Evolutionary conservation across 768 basidiomycete species (phyloP).

Genomic region (Boletus reticuloceps): DNA sequence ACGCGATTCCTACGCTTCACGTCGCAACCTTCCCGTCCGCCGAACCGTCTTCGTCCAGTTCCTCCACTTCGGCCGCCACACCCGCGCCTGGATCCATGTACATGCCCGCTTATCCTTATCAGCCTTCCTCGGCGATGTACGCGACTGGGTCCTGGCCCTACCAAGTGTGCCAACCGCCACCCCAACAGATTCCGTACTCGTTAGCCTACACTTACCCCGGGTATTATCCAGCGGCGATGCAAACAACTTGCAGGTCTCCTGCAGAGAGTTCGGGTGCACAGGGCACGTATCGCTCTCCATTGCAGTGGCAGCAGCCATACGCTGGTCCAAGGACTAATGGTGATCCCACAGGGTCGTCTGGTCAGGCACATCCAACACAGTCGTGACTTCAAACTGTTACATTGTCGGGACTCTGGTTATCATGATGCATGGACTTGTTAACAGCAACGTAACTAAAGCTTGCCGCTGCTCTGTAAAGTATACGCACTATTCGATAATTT

Average conservation of each 20-base stretch:
- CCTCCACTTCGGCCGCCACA: constrained; percentile 18
- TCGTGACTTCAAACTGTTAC: not conserved
- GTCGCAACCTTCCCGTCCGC: constrained; percentile 24
- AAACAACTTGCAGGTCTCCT: constrained; percentile 11
- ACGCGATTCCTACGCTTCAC: constrained; percentile 19
- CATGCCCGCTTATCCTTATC: constrained; percentile 20
- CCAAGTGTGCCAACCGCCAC: constrained; percentile 18
- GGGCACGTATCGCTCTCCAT: constrained; percentile 23
- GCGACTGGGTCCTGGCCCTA: constrained; percentile 34
- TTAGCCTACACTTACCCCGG: constrained; percentile 17
- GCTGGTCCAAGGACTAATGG: constrained; percentile 36
- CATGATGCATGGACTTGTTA: constrained; percentile 2
- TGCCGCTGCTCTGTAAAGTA: constrained; percentile 20
- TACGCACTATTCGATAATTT: constrained; percentile 11
- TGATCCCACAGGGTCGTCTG: constrained; percentile 30
- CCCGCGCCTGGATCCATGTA: constrained; percentile 21
- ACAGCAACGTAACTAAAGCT: constrained; percentile 4
- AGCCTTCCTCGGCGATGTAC: constrained; percentile 16
- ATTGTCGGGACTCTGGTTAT: not conserved
- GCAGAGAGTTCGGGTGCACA: constrained; percentile 17
- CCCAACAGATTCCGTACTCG: constrained; percentile 22
- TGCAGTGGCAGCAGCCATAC: constrained; percentile 38
- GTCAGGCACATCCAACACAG: constrained; percentile 10
- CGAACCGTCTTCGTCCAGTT: constrained; percentile 16
- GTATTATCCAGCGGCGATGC: constrained; percentile 22